Conservation (phyloP, 495 filamentous ascomycete species). For the Cercophora newfieldiana region DNA sequence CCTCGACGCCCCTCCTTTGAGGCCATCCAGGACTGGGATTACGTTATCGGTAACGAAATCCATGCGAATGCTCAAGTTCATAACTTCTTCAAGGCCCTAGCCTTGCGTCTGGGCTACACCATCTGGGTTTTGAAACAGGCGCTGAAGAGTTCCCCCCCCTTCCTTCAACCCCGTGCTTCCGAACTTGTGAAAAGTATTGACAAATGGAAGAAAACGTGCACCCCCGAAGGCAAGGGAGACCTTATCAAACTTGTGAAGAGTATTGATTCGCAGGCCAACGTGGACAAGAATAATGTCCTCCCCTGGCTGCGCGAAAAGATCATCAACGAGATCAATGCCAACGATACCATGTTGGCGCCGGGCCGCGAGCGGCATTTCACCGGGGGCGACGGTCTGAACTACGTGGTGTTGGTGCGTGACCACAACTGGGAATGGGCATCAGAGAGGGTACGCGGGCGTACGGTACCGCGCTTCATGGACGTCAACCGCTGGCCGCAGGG, state of each 20-base stretch:
- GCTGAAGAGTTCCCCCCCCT: background rate
- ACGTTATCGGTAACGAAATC: constrained; percentile 1
- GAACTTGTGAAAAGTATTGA: background rate
- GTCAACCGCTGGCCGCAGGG: constrained; percentile 32
- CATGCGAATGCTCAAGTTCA: constrained; percentile 6
- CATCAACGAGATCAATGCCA: constrained; percentile 28
- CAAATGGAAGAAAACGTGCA: background rate
- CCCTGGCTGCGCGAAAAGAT: constrained; percentile 19
- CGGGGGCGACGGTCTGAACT: background rate
- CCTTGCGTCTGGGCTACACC: constrained; percentile 29
- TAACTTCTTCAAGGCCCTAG: constrained; percentile 30
- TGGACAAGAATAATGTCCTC: background rate
- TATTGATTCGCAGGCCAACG: background rate
- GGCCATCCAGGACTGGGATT: constrained; percentile 12
- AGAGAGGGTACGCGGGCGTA: background rate
- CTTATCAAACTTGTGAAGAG: background rate
- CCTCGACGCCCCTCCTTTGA: background rate
- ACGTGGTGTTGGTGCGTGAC: constrained; percentile 17
- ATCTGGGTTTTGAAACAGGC: constrained; percentile 10
- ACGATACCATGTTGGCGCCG: constrained; percentile 30
- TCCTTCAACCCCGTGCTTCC: background rate
- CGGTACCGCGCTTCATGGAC: constrained; percentile 21
- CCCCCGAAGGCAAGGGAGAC: background rate
- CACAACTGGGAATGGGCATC: constrained; percentile 30
- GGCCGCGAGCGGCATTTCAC: constrained; percentile 13